Conservation (phyloP, 805 yeast genomes). For the Spathaspora arborariae region DNA sequence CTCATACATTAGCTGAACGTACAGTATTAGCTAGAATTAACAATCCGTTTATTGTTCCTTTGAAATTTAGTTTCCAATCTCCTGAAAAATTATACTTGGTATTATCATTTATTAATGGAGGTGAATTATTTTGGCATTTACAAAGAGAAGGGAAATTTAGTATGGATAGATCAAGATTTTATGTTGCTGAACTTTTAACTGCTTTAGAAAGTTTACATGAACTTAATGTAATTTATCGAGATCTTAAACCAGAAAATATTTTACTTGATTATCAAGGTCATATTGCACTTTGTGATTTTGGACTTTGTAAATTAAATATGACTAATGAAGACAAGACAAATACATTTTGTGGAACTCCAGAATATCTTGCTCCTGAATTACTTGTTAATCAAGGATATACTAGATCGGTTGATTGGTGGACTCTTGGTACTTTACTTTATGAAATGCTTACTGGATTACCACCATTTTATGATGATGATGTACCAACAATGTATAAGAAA, state of each 20-base stretch:
- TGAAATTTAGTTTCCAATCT: slow-evolving; percentile 94
- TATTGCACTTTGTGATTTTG: slow-evolving; percentile 96
- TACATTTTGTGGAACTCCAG: slow-evolving; percentile 98
- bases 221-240: slow-evolving; percentile 90
- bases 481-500: slow-evolving; percentile 89
- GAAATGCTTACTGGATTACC: slow-evolving; percentile 98
- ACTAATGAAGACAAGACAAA: slow-evolving; percentile 79
- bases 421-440: slow-evolving; percentile 86
- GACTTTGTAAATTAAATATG: slow-evolving; percentile 95
- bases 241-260: slow-evolving; percentile 94
- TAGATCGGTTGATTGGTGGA: slow-evolving; percentile 98
- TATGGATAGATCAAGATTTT: slow-evolving; percentile 84
- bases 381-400: slow-evolving; percentile 91
- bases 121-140: slow-evolving; percentile 91
- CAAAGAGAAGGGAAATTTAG: slow-evolving; percentile 89
- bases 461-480: slow-evolving; percentile 94
- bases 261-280: slow-evolving; percentile 94
- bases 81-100: slow-evolving; percentile 92
- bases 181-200: slow-evolving; percentile 88
- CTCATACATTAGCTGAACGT: slow-evolving; percentile 94
- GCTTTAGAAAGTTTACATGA: slow-evolving; percentile 92
- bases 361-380: slow-evolving; percentile 93
- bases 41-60: slow-evolving; percentile 93
- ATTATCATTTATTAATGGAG: slow-evolving; percentile 92
- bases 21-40: slow-evolving; percentile 90